phyloP scores from a whole-genome alignment of 352 stramenopile genomes.

The Phytophthora quininea region DNA sequence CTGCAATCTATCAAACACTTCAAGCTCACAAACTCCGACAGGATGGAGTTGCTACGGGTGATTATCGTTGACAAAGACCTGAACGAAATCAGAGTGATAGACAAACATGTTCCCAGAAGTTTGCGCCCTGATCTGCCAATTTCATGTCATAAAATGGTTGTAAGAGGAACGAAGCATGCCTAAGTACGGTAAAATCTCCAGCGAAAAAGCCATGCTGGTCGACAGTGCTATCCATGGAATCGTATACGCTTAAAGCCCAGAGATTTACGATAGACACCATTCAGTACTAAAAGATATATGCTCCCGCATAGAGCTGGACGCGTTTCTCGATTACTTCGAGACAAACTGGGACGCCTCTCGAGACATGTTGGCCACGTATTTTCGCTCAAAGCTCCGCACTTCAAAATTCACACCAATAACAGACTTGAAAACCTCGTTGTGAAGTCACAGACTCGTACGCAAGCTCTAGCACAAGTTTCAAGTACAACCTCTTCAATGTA shows the following conservation, averaged over 20 bases:
- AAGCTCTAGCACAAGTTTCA: background rate
- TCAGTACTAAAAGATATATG: background rate
- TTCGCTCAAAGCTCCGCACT: constrained; percentile 14
- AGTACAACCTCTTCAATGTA: background rate
- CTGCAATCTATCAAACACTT: constrained; percentile 20
- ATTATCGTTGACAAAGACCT: constrained; percentile 38
- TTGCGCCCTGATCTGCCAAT: constrained; percentile 26
- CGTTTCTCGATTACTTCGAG: constrained; percentile 31
- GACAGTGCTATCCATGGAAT: background rate
- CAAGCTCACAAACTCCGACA: constrained; percentile 11
- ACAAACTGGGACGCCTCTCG: constrained; percentile 30
- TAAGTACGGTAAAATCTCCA: constrained; percentile 22
- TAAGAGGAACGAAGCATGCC: constrained; percentile 6
- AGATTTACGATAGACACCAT: constrained; percentile 12
- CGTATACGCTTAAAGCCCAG: background rate
- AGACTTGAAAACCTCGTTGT: constrained; percentile 18
- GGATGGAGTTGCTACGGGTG: constrained; percentile 7
- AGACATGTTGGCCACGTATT: constrained; percentile 35
- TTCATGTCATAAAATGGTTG: constrained; percentile 36
- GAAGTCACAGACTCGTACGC: constrained; percentile 1
- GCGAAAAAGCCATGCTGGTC: background rate
- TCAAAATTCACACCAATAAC: constrained; percentile 30
- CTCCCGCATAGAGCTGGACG: background rate
- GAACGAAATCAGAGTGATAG: constrained; percentile 3
- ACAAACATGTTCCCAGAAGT: constrained; percentile 11